Conservation (phyloP, 768 basidiomycete species). For the Holtermannia corniformis region DNA sequence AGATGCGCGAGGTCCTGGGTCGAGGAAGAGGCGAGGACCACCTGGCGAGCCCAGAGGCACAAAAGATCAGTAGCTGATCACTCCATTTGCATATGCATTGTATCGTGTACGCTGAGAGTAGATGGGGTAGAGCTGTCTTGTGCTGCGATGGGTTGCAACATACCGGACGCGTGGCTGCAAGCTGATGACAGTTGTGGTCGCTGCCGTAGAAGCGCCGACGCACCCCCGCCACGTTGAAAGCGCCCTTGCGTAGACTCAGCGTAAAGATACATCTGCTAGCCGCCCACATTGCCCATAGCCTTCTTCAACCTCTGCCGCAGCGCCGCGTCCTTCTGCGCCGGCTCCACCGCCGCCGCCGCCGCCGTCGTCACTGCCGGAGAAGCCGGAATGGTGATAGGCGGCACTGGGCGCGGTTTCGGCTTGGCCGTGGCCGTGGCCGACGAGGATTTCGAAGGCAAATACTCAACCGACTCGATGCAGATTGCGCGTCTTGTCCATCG, state of each 20-base stretch:
- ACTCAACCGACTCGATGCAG: constrained; percentile 61
- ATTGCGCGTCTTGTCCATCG: constrained; percentile 79
- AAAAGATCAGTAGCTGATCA: not conserved
- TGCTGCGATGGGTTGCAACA: too few species aligned
- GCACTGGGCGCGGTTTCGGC: not conserved
- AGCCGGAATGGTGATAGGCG: constrained; percentile 1
- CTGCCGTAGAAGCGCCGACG: too few species aligned
- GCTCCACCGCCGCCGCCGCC: not conserved
- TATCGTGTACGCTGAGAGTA: too few species aligned
- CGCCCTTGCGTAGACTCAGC: not conserved
- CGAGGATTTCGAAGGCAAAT: constrained; percentile 11
- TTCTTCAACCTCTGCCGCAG: constrained; percentile 36
- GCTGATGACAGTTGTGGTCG: too few species aligned
- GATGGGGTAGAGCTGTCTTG: too few species aligned
- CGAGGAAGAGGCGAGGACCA: not conserved
- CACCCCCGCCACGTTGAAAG: too few species aligned
- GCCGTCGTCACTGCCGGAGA: not conserved
- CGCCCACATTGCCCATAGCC: constrained; percentile 37
- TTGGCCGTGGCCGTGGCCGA: not conserved
- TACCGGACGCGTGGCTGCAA: too few species aligned
- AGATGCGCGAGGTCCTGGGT: not conserved
- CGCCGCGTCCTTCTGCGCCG: constrained; percentile 24
- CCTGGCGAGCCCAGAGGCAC: not conserved
- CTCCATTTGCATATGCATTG: not conserved
- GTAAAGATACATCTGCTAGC: not conserved